These are phyloP conservation scores for Brettanomyces sp. DNA, from an alignment of 805 yeast species.

Conservation along the genomic window DNA sequence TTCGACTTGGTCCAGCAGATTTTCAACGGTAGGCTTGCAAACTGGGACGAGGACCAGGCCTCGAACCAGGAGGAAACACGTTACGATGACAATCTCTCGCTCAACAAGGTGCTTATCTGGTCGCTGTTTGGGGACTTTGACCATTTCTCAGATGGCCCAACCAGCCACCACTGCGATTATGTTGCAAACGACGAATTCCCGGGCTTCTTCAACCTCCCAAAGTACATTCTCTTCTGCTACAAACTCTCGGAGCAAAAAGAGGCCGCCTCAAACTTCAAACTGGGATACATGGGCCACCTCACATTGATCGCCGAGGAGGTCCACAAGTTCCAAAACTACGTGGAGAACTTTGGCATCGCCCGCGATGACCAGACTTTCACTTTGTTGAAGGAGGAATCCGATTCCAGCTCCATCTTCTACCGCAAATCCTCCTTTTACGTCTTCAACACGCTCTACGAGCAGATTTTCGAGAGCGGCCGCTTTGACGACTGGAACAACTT, in stretches of 20 bases:
- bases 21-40: conserved; percentile 54
- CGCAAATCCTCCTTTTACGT: conserved; percentile 23
- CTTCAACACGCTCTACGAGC: conserved; percentile 23
- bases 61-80: conserved; percentile 25
- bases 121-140: conserved; percentile 24
- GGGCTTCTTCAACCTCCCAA: conserved; percentile 25
- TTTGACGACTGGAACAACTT: conserved; percentile 39
- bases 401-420: conserved; percentile 19
- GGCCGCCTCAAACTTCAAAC: conserved; percentile 30
- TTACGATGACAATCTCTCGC: conserved; percentile 24
- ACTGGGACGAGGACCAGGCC: conserved; percentile 28
- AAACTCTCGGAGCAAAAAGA: conserved; percentile 23
- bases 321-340: conserved; percentile 37
- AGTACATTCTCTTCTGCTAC: conserved; percentile 21
- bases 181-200: conserved; percentile 14
- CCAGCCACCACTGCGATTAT: conserved; percentile 2
- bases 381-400: conserved; percentile 19
- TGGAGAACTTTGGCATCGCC: conserved; percentile 26
- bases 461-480: conserved; percentile 17
- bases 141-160: conserved; percentile 10
- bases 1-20: conserved; percentile 93
- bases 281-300: conserved; percentile 54
- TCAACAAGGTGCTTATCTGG: conserved; percentile 27
- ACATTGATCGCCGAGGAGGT: conserved; percentile 50
- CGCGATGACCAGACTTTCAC: conserved; percentile 25